Evolutionary conservation across 169 alveolate genomes (phyloP).

Genomic region (Pseudocohnilembus persalinus): DNA sequence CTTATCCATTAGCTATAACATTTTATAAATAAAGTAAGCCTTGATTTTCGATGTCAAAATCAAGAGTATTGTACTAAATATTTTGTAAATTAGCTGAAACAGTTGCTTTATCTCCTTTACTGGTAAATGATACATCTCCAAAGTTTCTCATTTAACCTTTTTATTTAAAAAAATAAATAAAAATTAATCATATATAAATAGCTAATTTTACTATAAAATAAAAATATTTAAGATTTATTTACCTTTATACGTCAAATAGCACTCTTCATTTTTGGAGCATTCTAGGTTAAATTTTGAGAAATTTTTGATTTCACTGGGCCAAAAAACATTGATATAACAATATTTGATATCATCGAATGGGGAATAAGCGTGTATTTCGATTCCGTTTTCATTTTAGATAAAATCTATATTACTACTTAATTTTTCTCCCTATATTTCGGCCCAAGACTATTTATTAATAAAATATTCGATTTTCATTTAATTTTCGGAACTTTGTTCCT

Average conservation of each 20-base stretch:
- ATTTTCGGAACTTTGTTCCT: too few relatives aligned
- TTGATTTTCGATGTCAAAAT: neutral
- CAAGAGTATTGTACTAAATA: neutral
- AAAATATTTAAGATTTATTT: too few relatives aligned
- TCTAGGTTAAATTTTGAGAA: neutral
- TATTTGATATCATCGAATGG: neutral
- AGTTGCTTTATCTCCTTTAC: neutral
- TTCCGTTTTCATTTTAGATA: too few relatives aligned
- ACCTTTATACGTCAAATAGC: neutral
- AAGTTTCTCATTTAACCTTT: neutral
- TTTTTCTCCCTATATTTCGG: too few relatives aligned
- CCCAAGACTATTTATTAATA: too few relatives aligned
- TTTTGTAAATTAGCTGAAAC: neutral
- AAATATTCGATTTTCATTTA: too few relatives aligned
- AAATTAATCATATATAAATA: too few relatives aligned
- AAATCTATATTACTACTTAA: too few relatives aligned
- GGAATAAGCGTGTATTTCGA: too few relatives aligned
- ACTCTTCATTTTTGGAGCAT: neutral
- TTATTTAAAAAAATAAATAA: too few relatives aligned
- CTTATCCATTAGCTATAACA: neutral
- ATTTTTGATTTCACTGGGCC: neutral
- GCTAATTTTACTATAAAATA: too few relatives aligned
- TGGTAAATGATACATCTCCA: too few relatives aligned
- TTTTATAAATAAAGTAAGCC: neutral
- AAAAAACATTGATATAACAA: neutral